These are phyloP conservation scores for Baudoinia panamericana DNA, from an alignment of 495 filamentous ascomycete genomes.

Conservation along the genomic window DNA sequence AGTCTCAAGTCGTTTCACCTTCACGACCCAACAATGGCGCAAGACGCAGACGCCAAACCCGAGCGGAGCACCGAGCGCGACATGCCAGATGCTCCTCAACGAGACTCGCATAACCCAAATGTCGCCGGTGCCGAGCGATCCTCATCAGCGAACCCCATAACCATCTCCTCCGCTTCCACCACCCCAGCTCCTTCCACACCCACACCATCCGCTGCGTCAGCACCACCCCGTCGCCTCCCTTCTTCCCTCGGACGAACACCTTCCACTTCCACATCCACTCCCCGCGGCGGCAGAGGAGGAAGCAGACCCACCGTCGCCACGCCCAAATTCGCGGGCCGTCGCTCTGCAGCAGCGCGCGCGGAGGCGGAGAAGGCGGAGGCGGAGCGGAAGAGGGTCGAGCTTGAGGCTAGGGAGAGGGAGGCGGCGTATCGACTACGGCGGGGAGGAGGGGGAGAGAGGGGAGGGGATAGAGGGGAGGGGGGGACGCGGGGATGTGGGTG, in stretches of 20 bases:
- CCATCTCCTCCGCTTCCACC: background rate
- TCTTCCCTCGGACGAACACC: background rate
- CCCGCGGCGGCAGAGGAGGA: background rate
- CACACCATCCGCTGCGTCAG: background rate
- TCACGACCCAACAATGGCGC: too few relatives aligned
- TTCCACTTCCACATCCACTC: too few relatives aligned
- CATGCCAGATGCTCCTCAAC: too few relatives aligned
- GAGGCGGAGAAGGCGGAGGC: constrained; percentile 18
- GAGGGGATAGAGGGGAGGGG: constrained; percentile 12
- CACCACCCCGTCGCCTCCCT: background rate
- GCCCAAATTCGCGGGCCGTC: constrained; percentile 14
- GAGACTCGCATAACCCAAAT: too few relatives aligned
- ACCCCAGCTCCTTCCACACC: background rate
- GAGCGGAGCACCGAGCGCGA: too few relatives aligned
- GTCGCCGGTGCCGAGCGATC: too few relatives aligned
- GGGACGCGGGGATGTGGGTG: background rate
- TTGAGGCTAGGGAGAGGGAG: constrained; percentile 11
- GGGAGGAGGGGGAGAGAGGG: constrained; percentile 7
- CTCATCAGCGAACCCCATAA: background rate
- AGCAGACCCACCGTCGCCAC: background rate
- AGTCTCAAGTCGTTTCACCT: too few relatives aligned
- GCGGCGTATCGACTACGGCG: constrained; percentile 2
- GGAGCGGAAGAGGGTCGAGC: constrained; percentile 15
- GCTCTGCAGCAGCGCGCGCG: constrained; percentile 7
- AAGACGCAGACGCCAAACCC: too few relatives aligned